Percentiles rank a stretch among this genome's conserved stretches.
Evolutionary conservation across 202 grass and related monocot genomes (phyloP).

Genomic region (Setaria viridis): DNA sequence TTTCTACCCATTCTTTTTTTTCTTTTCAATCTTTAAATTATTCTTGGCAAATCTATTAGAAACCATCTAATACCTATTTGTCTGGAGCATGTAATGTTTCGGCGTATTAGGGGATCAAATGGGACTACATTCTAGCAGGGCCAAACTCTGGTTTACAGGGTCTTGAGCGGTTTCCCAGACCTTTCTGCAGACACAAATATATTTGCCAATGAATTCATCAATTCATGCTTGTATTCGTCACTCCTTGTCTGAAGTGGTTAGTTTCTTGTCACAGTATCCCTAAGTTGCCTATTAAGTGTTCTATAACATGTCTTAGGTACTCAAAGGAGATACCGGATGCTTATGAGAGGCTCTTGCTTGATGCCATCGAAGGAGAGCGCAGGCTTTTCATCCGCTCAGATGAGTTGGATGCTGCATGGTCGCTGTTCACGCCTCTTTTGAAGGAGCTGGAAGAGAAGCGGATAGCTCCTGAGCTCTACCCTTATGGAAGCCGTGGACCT

Average conservation of each 20-base stretch:
- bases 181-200: not conserved
- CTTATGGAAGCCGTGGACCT: constrained; percentile 89
- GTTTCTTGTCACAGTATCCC: not conserved
- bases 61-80: too few relatives aligned
- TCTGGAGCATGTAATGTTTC: too few relatives aligned
- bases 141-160: too few relatives aligned
- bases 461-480: constrained; percentile 79
- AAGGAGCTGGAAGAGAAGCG: constrained; percentile 86
- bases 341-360: constrained; percentile 92
- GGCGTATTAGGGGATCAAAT: too few relatives aligned
- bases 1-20: too few relatives aligned
- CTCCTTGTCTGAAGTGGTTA: not conserved
- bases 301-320: constrained; percentile 57
- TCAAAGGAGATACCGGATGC: constrained; percentile 97
- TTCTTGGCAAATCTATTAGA: too few relatives aligned
- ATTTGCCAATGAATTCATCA: constrained; percentile 9
- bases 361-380: constrained; percentile 96
- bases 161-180: too few relatives aligned
- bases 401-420: constrained; percentile 93
- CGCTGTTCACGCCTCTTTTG: constrained; percentile 83
- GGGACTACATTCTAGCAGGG: too few relatives aligned
- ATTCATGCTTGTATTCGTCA: not conserved
- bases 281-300: constrained; percentile 2
- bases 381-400: constrained; percentile 96
- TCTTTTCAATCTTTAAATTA: too few relatives aligned